A percentile compares a stretch with the other conserved stretches of the same genome.
These are phyloP conservation scores for Podospora pseudoanserina DNA, from an alignment of 495 filamentous ascomycete species.

Conservation along the genomic window DNA sequence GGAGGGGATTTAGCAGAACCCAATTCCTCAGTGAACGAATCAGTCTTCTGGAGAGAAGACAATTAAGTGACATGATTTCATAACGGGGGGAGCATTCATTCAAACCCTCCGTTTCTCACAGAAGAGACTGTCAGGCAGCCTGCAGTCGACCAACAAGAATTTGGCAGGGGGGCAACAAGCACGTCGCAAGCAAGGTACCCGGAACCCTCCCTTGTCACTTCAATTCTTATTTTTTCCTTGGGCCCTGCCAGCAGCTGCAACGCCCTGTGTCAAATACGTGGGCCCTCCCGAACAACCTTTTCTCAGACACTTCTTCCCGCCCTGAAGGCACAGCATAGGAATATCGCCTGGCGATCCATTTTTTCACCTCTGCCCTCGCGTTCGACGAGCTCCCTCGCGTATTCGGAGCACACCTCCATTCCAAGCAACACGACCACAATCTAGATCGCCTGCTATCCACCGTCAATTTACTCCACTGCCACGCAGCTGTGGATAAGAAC, in stretches of 20 bases:
- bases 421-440: conserved; percentile 13
- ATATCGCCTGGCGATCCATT: conserved; percentile 7
- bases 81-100: neutral
- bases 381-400: conserved; percentile 8
- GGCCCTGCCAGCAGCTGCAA: conserved; percentile 4
- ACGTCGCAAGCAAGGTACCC: conserved; percentile 10
- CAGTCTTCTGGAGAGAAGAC: neutral
- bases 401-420: conserved; percentile 9
- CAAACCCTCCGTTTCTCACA: neutral
- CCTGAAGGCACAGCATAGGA: neutral
- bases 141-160: neutral
- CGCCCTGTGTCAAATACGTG: conserved; percentile 11
- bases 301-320: conserved; percentile 5
- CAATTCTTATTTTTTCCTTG: conserved; percentile 11
- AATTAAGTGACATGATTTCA: neutral
- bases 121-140: neutral
- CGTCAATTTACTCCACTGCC: neutral
- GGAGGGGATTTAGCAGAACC: neutral
- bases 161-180: conserved; percentile 6
- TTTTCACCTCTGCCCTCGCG: conserved; percentile 7
- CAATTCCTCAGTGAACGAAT: neutral
- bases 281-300: neutral
- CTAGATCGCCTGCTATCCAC: neutral
- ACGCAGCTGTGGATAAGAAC: neutral
- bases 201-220: conserved; percentile 8